Evolutionary conservation across 306 rosid species (phyloP).

Genomic region (Leucaena leucocephala): DNA sequence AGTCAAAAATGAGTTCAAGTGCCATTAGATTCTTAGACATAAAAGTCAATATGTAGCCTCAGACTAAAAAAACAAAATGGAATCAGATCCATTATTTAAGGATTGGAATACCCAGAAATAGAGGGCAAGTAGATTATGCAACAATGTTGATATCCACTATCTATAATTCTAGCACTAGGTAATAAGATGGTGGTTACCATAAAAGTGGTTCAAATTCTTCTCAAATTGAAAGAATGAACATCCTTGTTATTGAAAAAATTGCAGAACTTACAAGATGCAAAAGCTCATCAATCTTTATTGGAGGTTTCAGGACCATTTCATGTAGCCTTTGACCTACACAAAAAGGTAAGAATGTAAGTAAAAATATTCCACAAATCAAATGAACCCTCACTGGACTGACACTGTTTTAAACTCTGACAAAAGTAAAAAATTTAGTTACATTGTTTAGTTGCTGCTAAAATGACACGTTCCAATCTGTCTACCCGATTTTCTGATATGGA

Average conservation of each 20-base stretch:
- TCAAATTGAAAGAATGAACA: constrained; percentile 8
- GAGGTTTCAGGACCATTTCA: constrained; percentile 77
- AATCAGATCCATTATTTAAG: constrained; percentile 13
- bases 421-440: constrained; percentile 46
- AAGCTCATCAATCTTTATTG: constrained; percentile 54
- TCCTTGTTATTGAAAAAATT: constrained; percentile 8
- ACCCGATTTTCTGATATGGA: constrained; percentile 72
- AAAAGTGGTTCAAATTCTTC: constrained; percentile 18
- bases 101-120: constrained; percentile 6
- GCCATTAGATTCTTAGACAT: constrained; percentile 17
- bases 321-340: constrained; percentile 82
- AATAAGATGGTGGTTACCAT: constrained; percentile 27
- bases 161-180: constrained; percentile 22
- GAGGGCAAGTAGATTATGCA: constrained; percentile 9
- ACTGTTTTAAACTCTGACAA: constrained; percentile 1
- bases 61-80: constrained; percentile 23
- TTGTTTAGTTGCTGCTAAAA: constrained; percentile 93
- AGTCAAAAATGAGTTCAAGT: constrained; percentile 1
- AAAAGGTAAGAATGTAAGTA: constrained; percentile 10
- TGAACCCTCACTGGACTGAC: neutral
- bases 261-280: constrained; percentile 66
- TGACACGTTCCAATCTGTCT: constrained; percentile 82
- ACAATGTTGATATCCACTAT: constrained; percentile 13
- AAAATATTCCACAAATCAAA: neutral
- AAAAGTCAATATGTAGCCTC: constrained; percentile 4